Evolutionary conservation across 495 filamentous ascomycete genomes (phyloP).

Genomic region (Neurospora sp.): DNA sequence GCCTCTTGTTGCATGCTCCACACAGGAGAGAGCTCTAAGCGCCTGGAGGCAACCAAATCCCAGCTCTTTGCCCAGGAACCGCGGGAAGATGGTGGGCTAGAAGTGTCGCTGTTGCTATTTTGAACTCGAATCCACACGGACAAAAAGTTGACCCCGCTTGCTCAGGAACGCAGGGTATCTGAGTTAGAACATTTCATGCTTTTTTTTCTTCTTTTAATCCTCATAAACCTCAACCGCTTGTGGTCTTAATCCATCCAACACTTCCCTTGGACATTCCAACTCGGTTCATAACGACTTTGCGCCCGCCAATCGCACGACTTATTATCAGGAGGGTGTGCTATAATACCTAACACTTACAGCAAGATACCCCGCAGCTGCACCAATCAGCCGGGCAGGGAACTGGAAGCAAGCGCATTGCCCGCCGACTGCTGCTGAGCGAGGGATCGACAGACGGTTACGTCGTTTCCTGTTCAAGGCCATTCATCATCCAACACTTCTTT

Average conservation of each 20-base stretch:
- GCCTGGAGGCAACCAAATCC: slow-evolving; percentile 10
- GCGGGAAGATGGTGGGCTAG: slow-evolving; percentile 12
- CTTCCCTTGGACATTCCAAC: not conserved
- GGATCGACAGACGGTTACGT: not conserved
- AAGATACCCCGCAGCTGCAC: not conserved
- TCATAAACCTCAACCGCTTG: not conserved
- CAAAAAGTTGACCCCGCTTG: slow-evolving; percentile 9
- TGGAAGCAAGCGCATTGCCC: not conserved
- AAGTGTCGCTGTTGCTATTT: slow-evolving; percentile 20
- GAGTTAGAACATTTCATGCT: not conserved
- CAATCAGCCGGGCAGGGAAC: not conserved
- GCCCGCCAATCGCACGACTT: not conserved
- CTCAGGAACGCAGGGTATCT: not conserved
- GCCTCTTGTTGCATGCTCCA: slow-evolving; percentile 22
- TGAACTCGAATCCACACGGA: slow-evolving; percentile 8
- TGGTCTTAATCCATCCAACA: not conserved
- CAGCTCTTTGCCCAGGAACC: not conserved
- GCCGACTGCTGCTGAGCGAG: not conserved
- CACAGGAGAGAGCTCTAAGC: slow-evolving; percentile 24
- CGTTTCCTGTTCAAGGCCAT: not conserved
- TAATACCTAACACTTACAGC: not conserved
- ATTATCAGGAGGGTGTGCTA: not conserved
- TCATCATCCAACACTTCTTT: not conserved
- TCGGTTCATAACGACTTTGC: not conserved
- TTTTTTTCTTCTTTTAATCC: not conserved